Conservation (phyloP, 805 yeast species). For the Komagataella mondaviorum region DNA sequence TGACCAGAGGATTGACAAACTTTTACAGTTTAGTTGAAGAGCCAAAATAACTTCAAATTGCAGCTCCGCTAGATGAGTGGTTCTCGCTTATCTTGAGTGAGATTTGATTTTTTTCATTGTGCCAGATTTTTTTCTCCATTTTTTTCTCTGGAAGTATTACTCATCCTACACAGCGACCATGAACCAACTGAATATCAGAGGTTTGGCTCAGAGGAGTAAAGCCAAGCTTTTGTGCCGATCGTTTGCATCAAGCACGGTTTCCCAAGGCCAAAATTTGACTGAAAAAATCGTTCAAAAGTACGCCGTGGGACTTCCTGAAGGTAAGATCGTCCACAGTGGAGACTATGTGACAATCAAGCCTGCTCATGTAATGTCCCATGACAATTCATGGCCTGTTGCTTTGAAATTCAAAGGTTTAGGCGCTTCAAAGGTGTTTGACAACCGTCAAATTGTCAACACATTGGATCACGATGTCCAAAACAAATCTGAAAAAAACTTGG, state of each 20-base stretch:
- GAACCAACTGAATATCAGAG: neutral
- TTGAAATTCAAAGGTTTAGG: slow-evolving; percentile 92
- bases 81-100: neutral
- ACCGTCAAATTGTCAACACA: slow-evolving; percentile 89
- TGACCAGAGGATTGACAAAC: too few species aligned
- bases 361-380: slow-evolving; percentile 98
- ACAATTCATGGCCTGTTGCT: slow-evolving; percentile 99
- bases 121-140: neutral
- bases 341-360: slow-evolving; percentile 94
- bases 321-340: slow-evolving; percentile 71
- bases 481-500: slow-evolving; percentile 75
- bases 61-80: too few species aligned
- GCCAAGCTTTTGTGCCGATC: neutral
- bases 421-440: slow-evolving; percentile 69
- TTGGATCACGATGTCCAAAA: slow-evolving; percentile 98
- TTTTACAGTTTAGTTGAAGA: too few species aligned
- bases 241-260: neutral
- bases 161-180: neutral
- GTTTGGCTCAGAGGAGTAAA: neutral
- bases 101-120: neutral
- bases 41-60: neutral
- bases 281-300: slow-evolving; percentile 92
- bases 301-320: slow-evolving; percentile 74
- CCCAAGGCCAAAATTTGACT: slow-evolving; percentile 69
- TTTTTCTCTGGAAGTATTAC: neutral